Conservation (phyloP, 345 rosid species). For the Citrus mangshanensis region DNA sequence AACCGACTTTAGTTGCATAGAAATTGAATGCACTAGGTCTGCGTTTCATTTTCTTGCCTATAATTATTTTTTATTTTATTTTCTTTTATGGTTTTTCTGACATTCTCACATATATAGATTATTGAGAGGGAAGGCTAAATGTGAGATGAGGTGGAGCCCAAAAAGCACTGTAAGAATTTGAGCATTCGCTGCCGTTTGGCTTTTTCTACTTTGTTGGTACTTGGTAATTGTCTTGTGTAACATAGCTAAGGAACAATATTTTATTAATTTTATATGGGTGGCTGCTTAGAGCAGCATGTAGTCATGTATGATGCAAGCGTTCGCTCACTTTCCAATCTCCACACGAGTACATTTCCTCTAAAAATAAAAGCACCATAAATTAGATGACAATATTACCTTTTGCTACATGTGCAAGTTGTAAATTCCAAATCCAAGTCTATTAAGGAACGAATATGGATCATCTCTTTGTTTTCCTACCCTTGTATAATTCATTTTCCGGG, state of each 20-base stretch:
- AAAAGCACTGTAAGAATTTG: slow-evolving; percentile 21
- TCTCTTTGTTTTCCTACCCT: too few species aligned
- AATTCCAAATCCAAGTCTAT: too few species aligned
- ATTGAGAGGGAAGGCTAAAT: slow-evolving; percentile 8
- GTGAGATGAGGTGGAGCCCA: slow-evolving; percentile 49
- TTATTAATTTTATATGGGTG: slow-evolving; percentile 31
- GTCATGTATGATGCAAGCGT: slow-evolving; percentile 76
- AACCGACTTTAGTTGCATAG: background rate
- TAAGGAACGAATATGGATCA: too few species aligned
- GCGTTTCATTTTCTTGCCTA: background rate
- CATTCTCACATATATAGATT: slow-evolving; percentile 25
- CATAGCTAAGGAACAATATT: slow-evolving; percentile 30
- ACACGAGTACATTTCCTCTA: background rate
- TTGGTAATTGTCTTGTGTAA: slow-evolving; percentile 56
- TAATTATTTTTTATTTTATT: too few species aligned
- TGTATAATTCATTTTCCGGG: too few species aligned
- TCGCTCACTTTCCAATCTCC: slow-evolving; percentile 17
- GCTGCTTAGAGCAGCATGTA: slow-evolving; percentile 69
- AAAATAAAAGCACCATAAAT: too few species aligned
- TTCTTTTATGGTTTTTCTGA: background rate
- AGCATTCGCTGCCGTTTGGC: slow-evolving; percentile 15
- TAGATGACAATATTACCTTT: too few species aligned
- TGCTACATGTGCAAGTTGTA: too few species aligned
- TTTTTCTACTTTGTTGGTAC: slow-evolving; percentile 30
- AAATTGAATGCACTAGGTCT: background rate